Base-by-base conservation (phyloP, 1,139 yeast genomes). In the Arxiozyma bovina region DNA sequence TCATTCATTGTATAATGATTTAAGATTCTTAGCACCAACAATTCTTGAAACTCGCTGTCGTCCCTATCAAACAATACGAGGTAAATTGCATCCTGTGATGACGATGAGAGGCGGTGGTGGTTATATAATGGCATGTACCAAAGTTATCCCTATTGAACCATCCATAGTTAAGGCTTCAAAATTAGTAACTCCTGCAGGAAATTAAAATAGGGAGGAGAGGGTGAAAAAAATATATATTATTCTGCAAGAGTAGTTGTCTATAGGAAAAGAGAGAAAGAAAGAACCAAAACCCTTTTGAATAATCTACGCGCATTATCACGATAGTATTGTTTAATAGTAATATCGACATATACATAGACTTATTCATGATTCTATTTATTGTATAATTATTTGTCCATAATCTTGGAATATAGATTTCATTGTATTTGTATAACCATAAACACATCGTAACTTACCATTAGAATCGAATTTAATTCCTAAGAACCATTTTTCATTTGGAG, bases 71-170 rank as follows among this genome's bases (percentile, higher is more conserved):
- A 90, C 97, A 4, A 81, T 93, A 34, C 90, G 96, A 15, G 99
- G 99, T 8, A 82, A 96, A 67, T 76, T 93, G 68, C 99, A 94
- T 69, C 99, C 99, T 0, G 71, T 84, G 57, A 94, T 93, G 99
- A 87, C 97, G 0, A 84, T 86, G 78, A 79, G 89, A 66, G 91
- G 96, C 3, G 93, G 85, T 55, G 98, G 98, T 52, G 99, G 99
- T 0, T 93, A 83, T 67, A 70, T 93, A 1, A 74, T 91, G 60
- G 80, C 84, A 76, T 96, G 94, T 7, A 81, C 88, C 17, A 76
- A 87, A 53, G 98, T 93, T 0, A 73, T 83, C 53, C 97, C 97
- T 0, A 76, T 79, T 48, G 46, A 44, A 27, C 84, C 79, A 43
- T 75, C 66, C n/a, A 76, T 74, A 20, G 74, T 74, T 48, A 78